Percentiles rank a stretch among this genome's conserved stretches.
phyloP scores from a whole-genome alignment of 2,329 filamentous ascomycete genomes.

The Aureobasidium mangrovei region DNA sequence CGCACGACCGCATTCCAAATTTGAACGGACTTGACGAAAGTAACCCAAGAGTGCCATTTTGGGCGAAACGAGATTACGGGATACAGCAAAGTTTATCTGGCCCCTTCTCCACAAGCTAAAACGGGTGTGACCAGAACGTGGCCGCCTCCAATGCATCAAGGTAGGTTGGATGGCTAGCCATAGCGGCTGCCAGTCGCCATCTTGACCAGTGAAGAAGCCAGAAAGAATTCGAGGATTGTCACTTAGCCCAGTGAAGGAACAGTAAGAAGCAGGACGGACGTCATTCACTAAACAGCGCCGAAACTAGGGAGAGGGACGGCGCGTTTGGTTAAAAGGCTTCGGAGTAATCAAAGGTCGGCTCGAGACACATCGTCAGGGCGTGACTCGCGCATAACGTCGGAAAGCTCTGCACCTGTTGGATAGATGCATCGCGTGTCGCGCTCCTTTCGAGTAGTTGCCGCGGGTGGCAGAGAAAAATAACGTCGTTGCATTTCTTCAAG shows the following conservation, averaged over 20 bases:
- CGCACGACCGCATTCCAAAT: not conserved
- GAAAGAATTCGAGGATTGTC: not conserved
- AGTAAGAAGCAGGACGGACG: not conserved
- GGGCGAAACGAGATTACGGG: not conserved
- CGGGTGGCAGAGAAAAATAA: not conserved
- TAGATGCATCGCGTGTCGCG: too few species aligned
- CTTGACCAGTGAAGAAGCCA: not conserved
- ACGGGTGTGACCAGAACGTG: constrained; percentile 7
- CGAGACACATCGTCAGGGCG: not conserved
- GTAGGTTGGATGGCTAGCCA: not conserved
- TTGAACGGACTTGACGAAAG: not conserved
- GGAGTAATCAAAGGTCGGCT: not conserved
- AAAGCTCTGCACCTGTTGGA: not conserved
- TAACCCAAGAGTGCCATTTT: not conserved
- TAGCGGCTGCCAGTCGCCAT: not conserved
- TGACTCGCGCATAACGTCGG: constrained; percentile 9
- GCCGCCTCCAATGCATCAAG: constrained; percentile 1
- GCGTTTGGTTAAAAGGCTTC: not conserved
- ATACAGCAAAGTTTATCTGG: constrained; percentile 1
- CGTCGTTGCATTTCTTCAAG: not conserved
- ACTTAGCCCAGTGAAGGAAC: not conserved
- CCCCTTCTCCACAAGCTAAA: constrained; percentile 11
- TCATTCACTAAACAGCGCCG: not conserved
- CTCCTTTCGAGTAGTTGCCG: not conserved
- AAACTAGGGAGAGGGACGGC: not conserved